Conservation (phyloP, 2,329 filamentous ascomycete species). For the Didymella pinodella region DNA sequence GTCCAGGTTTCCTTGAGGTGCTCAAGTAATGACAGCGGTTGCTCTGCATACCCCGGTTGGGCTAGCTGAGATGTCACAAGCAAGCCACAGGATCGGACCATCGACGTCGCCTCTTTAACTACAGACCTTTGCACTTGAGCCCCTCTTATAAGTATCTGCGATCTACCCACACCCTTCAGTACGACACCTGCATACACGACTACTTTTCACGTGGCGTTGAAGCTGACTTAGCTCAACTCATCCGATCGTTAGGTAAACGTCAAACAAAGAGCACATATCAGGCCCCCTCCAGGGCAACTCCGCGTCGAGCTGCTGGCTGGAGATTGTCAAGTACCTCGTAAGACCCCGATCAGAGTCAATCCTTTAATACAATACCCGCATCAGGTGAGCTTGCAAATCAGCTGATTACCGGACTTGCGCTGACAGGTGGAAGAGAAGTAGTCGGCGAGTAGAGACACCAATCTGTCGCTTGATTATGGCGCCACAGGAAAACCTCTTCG, state of each 20-base stretch:
- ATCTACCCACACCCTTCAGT: background rate
- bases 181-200: slow-evolving; percentile 4
- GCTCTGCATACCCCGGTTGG: background rate
- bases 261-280: background rate
- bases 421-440: background rate
- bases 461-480: background rate
- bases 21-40: background rate
- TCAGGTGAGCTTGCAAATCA: background rate
- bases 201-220: slow-evolving; percentile 1
- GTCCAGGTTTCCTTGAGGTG: background rate
- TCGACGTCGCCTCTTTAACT: background rate
- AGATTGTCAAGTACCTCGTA: background rate
- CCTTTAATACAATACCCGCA: background rate
- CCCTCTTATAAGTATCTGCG: slow-evolving; percentile 4
- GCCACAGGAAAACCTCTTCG: too few species aligned
- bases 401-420: background rate
- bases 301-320: background rate
- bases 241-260: background rate
- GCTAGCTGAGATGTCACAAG: slow-evolving; percentile 19
- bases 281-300: background rate
- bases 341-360: background rate
- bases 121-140: background rate
- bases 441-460: too few species aligned
- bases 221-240: background rate
- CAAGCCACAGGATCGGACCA: slow-evolving; percentile 12